These are phyloP conservation scores for Phytophthora cryptogea DNA, from an alignment of 352 stramenopile genomes.

Conservation along the genomic window DNA sequence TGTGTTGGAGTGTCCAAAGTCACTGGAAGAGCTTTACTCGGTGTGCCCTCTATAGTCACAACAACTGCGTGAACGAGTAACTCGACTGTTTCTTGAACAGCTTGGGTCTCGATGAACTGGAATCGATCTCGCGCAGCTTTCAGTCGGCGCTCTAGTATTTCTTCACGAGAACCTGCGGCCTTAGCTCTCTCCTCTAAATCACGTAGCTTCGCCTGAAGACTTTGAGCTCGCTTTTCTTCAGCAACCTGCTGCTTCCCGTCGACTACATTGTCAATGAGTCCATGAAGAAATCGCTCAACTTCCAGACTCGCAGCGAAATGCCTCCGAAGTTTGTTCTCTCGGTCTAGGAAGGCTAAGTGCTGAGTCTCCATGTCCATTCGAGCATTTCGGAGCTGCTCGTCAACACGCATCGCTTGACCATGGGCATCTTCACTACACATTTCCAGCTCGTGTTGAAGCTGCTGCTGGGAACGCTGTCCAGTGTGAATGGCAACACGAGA, in stretches of 20 bases:
- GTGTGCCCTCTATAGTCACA: conserved; percentile 35
- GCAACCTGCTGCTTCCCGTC: conserved; percentile 43
- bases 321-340: conserved; percentile 17
- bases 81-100: conserved; percentile 51
- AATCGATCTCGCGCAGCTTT: conserved; percentile 32
- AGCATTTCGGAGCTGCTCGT: conserved; percentile 18
- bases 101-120: conserved; percentile 39
- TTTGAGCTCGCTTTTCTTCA: conserved; percentile 11
- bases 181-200: conserved; percentile 37
- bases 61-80: conserved; percentile 41
- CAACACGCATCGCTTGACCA: conserved; percentile 24
- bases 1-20: conserved; percentile 18
- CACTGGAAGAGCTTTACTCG: conserved; percentile 6
- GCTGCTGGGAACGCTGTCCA: conserved; percentile 11
- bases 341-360: conserved; percentile 19
- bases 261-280: conserved; percentile 51
- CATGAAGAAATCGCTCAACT: conserved; percentile 34
- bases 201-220: conserved; percentile 41
- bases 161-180: conserved; percentile 34
- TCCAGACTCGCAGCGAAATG: conserved; percentile 23
- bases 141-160: conserved; percentile 37
- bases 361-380: conserved; percentile 16
- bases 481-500: conserved; percentile 12
- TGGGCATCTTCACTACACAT: conserved; percentile 51
- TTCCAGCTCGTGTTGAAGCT: conserved; percentile 38